Percentiles rank a stretch among this genome's conserved stretches.
Evolutionary conservation across 2,329 filamentous ascomycete genomes (phyloP).

Genomic region (Coccinonectria pachysandricola): DNA sequence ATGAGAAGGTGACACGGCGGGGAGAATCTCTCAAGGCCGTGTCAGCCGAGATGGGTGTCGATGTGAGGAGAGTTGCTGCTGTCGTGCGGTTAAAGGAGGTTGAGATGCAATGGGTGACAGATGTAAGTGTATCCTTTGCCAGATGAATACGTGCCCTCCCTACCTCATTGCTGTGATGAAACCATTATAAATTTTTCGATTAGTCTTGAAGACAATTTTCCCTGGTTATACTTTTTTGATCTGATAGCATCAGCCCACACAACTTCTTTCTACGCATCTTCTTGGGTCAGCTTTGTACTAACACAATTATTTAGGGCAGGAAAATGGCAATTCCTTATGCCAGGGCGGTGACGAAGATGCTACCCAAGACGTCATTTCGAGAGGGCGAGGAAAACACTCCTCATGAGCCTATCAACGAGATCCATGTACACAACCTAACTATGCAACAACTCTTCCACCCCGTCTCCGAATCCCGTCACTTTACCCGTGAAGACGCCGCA

Average conservation of each 20-base stretch:
- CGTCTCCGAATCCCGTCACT: conserved; percentile 51
- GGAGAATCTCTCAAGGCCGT: conserved; percentile 65
- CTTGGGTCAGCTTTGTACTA: conserved; percentile 9
- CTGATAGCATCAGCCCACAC: conserved; percentile 12
- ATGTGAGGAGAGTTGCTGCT: conserved; percentile 75
- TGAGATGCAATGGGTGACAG: conserved; percentile 64
- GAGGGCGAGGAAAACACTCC: conserved; percentile 34
- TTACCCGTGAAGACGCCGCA: conserved; percentile 56
- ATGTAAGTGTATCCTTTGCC: conserved; percentile 48
- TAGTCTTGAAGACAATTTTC: conserved; percentile 96
- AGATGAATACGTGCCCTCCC: conserved; percentile 2
- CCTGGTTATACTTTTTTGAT: conserved; percentile 62
- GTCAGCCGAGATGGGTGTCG: conserved; percentile 66
- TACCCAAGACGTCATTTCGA: conserved; percentile 57
- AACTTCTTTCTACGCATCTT: conserved; percentile 1
- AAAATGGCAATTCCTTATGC: conserved; percentile 66
- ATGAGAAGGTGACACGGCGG: conserved; percentile 52
- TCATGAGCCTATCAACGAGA: conserved; percentile 54
- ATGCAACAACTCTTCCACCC: conserved; percentile 56
- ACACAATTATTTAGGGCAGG: conserved; percentile 52
- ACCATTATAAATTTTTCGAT: conserved; percentile 77
- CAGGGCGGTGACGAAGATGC: conserved; percentile 66
- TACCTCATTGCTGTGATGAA: conserved; percentile 36
- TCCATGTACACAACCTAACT: conserved; percentile 51
- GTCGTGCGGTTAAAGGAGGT: conserved; percentile 78